Evolutionary conservation across 441 rosid species (phyloP).

Genomic region (Euphorbia schlechtendalii): DNA sequence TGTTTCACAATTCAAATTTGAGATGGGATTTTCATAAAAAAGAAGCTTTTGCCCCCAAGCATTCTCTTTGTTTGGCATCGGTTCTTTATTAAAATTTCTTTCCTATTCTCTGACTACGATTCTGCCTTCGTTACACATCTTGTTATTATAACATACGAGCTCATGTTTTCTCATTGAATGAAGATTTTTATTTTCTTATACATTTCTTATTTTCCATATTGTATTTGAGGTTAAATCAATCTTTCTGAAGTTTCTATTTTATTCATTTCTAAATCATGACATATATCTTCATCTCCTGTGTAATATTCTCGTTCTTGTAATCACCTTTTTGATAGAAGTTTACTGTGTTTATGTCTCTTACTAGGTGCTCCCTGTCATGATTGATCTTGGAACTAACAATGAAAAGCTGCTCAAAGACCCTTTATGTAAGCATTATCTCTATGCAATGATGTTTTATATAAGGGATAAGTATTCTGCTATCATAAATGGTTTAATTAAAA

Average conservation of each 20-base stretch:
- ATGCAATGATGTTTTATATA: neutral
- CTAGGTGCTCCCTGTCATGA: slow-evolving; percentile 98
- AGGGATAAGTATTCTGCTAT: neutral
- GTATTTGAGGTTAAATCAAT: neutral
- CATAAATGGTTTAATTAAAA: neutral
- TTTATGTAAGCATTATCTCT: slow-evolving; percentile 55
- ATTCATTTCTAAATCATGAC: neutral
- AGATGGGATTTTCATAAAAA: neutral
- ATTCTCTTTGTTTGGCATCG: neutral
- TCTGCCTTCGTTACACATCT: too few relatives aligned
- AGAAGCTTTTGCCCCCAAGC: neutral
- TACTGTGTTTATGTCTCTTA: slow-evolving; percentile 4
- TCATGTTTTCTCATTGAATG: neutral
- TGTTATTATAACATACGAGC: neutral
- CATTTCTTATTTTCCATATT: neutral
- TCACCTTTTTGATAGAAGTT: slow-evolving; percentile 1
- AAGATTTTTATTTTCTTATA: neutral
- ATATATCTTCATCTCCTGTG: neutral
- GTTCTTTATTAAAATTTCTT: neutral
- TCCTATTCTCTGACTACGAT: neutral
- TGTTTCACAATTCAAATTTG: neutral
- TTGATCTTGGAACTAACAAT: slow-evolving; percentile 98
- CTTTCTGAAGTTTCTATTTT: neutral
- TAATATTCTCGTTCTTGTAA: neutral
- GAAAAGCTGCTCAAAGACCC: slow-evolving; percentile 83